A percentile compares a stretch with the other conserved stretches of the same genome.
These are phyloP conservation scores for Russula lepida DNA, from an alignment of 768 basidiomycete species.

Conservation along the genomic window DNA sequence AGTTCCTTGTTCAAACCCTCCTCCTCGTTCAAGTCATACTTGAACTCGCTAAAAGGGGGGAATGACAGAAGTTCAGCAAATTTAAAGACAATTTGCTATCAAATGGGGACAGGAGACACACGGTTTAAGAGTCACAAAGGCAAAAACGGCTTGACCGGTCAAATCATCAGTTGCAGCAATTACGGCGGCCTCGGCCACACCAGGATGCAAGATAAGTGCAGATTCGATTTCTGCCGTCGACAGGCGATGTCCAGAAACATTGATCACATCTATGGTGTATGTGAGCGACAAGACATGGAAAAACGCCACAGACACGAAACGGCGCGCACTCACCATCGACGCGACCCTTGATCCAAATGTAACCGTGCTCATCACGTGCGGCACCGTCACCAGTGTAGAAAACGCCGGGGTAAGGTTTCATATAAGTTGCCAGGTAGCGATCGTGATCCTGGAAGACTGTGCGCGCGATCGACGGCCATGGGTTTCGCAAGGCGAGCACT, in stretches of 20 bases:
- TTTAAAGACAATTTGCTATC: too few species aligned
- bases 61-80: background rate
- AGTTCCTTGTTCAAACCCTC: conserved; percentile 73
- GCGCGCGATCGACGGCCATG: conserved; percentile 95
- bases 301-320: background rate
- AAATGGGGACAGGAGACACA: conserved; percentile 32
- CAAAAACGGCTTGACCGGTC: conserved; percentile 89
- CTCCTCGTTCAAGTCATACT: conserved; percentile 65
- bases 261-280: conserved; percentile 77
- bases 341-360: conserved; percentile 98
- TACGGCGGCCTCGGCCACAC: conserved; percentile 94
- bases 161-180: conserved; percentile 82
- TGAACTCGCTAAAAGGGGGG: conserved; percentile 54
- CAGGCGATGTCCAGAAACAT: conserved; percentile 93
- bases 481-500: conserved; percentile 73
- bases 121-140: conserved; percentile 95
- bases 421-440: conserved; percentile 71
- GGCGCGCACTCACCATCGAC: conserved; percentile 77
- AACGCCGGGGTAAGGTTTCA: conserved; percentile 80
- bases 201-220: conserved; percentile 87
- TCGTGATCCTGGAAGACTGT: conserved; percentile 90
- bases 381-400: conserved; percentile 99
- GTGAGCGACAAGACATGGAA: background rate
- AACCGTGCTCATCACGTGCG: conserved; percentile 87
- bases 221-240: conserved; percentile 98